Base-by-base conservation (phyloP, 1,139 yeast genomes). In the Blastobotrys elegans region DNA sequence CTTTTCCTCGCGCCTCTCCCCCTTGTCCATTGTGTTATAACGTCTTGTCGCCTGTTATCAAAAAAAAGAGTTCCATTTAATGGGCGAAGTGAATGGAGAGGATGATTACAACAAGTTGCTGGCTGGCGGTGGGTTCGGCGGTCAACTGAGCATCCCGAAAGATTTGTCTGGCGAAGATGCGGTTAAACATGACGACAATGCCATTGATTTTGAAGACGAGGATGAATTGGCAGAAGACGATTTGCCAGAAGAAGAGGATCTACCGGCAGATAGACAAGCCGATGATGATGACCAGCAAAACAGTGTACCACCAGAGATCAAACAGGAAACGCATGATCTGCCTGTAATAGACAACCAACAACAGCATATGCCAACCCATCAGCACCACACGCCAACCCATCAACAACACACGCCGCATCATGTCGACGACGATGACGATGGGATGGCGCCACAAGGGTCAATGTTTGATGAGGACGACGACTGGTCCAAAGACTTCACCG, bases 211-310 rank as follows among this genome's bases (percentile, higher is more conserved):
- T 63, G 97, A 88, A 60, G 96, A 88, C 62, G 95, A 87, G 55
- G 97, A 90, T 57, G 97, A 90, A 64, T 72, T 92, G 49, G 97
- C 97, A 0, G 97, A 89, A 42, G 96, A 88, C 47, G 87, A 79
- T 43, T 54, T 70, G 6, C 74, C 76, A 0, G 74, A 68, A n/a
- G 80, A 75, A 50, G 75, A 68, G 27, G 61, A 56, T 16, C 53
- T 54, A 63, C 55, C 20, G 66, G 24, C n/a, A n/a, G 41, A 38
- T 11, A 13, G 22, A 4, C 17, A 38, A 10, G 38, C 20, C 8
- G 44, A 32, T 10, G 77, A 75, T 0, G 75, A 74, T 43, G 75
- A 74, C 43, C 73, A 37, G 5, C 30, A 8, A 13, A 33, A 14
- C 5, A n/a, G 38, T 5, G 7, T 21, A 5, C 38, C 22, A 34